Base-by-base conservation (phyloP, 2,329 filamentous ascomycete species). In the Botryotinia globosa region DNA sequence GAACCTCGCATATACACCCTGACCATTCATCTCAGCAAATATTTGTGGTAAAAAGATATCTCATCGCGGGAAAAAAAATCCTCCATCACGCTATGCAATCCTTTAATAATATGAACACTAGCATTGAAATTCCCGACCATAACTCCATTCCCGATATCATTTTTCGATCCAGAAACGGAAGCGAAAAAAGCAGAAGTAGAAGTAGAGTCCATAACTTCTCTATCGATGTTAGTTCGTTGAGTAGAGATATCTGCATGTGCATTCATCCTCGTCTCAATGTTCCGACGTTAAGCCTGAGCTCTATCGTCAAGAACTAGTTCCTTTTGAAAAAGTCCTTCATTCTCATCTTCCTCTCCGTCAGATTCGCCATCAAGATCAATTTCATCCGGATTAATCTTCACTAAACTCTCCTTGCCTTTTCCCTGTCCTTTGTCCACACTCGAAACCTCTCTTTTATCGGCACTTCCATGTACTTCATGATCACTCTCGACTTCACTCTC, bases 331-430 rank as follows among this genome's bases (percentile, higher is more conserved):
- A 54, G 34, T 0, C 64, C 64, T 2, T 39, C 32, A 29, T 67
- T 54, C 9, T 37, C 64, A 67, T 39, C 32, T 29, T 20, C 45
- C 18, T 58, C 51, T 3, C 6, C n/a, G 10, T 69, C 37, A 18
- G 37, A 34, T 18, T 58, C 39, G 34, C 25, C 18, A n/a, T 14
- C 29, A 1, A 69, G 56, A 45, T 70, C 56, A 70, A 70, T 70
- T 42, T 70, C 68, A 62, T 70, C 56, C 3, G 42, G 68, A 51
- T 70, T 70, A 22, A 70, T 63, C 68, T 62, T 44, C 9, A 25
- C 10, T 25, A 12, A 44, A 25, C 8, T n/a, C 9, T 14, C 39
- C 29, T 10, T 32, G 9, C 14, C 42, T 12, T 51, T 39, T 32
- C 22, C 29, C 20, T 66, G 37, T 8, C 32, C n/a, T 20, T 51